phyloP scores from a whole-genome alignment of 768 basidiomycete genomes.

The Termitomyces eurrhizus region DNA sequence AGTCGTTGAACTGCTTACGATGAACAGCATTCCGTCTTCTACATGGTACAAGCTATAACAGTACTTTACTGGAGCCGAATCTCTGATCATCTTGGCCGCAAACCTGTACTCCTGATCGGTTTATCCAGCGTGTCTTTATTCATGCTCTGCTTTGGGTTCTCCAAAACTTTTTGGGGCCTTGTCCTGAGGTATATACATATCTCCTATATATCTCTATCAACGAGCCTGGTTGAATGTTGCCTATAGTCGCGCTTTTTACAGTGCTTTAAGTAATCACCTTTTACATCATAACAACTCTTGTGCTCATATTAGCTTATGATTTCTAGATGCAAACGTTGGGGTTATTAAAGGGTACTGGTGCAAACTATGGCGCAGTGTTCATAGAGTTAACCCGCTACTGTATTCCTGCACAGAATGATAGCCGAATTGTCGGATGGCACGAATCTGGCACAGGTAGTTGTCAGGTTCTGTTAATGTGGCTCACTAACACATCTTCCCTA shows the following conservation, averaged over 20 bases:
- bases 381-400: neutral
- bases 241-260: conserved; percentile 58
- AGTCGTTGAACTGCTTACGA: neutral
- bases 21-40: conserved; percentile 70
- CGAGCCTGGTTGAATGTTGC: neutral
- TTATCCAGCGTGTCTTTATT: conserved; percentile 61
- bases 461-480: neutral
- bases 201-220: neutral
- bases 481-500: neutral
- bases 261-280: conserved; percentile 54
- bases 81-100: conserved; percentile 71
- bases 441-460: conserved; percentile 54
- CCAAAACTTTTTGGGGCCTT: conserved; percentile 61
- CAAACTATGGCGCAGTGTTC: neutral
- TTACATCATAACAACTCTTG: neutral
- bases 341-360: conserved; percentile 52
- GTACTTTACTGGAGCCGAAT: conserved; percentile 73
- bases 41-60: conserved; percentile 65
- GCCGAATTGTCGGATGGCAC: conserved; percentile 71
- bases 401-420: conserved; percentile 44
- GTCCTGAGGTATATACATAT: conserved; percentile 39
- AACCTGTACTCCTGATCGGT: conserved; percentile 67
- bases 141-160: conserved; percentile 73
- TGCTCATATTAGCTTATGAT: neutral
- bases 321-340: conserved; percentile 56